A percentile compares a stretch with the other conserved stretches of the same genome.
These are phyloP conservation scores for Brettanomyces naardenensis DNA, from an alignment of 805 yeast species.

Conservation along the genomic window DNA sequence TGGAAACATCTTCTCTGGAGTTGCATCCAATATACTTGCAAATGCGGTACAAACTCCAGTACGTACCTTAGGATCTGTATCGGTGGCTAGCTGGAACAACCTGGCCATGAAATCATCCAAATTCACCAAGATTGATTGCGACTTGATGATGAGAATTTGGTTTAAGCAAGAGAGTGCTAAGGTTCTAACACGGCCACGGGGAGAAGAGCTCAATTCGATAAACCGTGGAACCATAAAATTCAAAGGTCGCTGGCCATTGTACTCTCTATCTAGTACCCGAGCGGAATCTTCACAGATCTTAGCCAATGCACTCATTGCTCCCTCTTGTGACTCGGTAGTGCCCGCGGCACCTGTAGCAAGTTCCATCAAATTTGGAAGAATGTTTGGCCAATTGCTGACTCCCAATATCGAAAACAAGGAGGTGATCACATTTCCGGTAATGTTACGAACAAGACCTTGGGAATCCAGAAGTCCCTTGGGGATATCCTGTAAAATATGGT, in stretches of 20 bases:
- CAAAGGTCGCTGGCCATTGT: constrained; percentile 60
- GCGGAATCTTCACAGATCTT: constrained; percentile 90
- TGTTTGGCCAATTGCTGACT: constrained; percentile 62
- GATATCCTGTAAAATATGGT: constrained; percentile 28
- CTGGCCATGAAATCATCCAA: constrained; percentile 59
- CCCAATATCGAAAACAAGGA: constrained; percentile 66
- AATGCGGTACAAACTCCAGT: constrained; percentile 75
- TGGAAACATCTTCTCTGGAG: constrained; percentile 74
- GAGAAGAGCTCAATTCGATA: constrained; percentile 39
- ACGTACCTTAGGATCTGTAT: constrained; percentile 50
- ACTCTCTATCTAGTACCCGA: constrained; percentile 49
- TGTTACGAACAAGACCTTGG: constrained; percentile 64
- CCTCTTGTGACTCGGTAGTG: constrained; percentile 44
- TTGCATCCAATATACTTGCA: constrained; percentile 56
- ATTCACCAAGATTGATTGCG: constrained; percentile 56
- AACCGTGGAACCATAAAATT: constrained; percentile 61
- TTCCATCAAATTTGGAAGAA: constrained; percentile 60
- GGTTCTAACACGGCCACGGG: constrained; percentile 44
- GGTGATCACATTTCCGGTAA: constrained; percentile 87
- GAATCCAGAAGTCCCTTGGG: constrained; percentile 43
- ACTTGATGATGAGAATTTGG: constrained; percentile 61
- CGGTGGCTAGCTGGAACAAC: constrained; percentile 50
- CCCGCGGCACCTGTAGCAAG: constrained; percentile 44
- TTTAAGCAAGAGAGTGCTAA: constrained; percentile 65
- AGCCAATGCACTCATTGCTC: constrained; percentile 72